Conservation (phyloP, 1,139 yeast species). For the Scheffersomyces insectosa region DNA sequence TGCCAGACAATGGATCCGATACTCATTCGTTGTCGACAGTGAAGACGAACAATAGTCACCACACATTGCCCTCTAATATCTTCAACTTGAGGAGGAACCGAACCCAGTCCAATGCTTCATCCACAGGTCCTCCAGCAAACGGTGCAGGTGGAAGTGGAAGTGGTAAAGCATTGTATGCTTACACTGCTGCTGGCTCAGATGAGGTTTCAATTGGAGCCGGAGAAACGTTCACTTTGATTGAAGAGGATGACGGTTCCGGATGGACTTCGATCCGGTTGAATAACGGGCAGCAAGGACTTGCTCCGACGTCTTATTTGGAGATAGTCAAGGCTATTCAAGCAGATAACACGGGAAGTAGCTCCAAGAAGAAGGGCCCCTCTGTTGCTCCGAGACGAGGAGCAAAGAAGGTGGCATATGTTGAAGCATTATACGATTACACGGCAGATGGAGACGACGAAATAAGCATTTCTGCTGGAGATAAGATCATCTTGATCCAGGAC, state of each 20-base stretch:
- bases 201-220: slow-evolving; percentile 67
- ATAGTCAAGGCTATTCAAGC: slow-evolving; percentile 19
- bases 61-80: slow-evolving; percentile 27
- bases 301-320: slow-evolving; percentile 83
- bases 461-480: slow-evolving; percentile 71
- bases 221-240: slow-evolving; percentile 58
- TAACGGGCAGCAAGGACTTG: slow-evolving; percentile 65
- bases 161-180: slow-evolving; percentile 66
- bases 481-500: slow-evolving; percentile 59
- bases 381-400: slow-evolving; percentile 88
- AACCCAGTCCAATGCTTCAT: slow-evolving; percentile 24
- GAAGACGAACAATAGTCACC: slow-evolving; percentile 27
- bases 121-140: slow-evolving; percentile 17
- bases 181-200: slow-evolving; percentile 72
- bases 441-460: slow-evolving; percentile 88
- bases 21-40: slow-evolving; percentile 35
- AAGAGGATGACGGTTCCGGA: slow-evolving; percentile 86
- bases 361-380: slow-evolving; percentile 65
- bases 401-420: slow-evolving; percentile 60
- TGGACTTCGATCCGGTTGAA: slow-evolving; percentile 67
- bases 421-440: slow-evolving; percentile 74
- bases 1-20: slow-evolving; percentile 19
- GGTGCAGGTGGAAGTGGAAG: slow-evolving; percentile 20
- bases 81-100: slow-evolving; percentile 41
- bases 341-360: slow-evolving; percentile 16